Base-by-base conservation (phyloP, 352 stramenopile species). In the Phytophthora crassamura region DNA sequence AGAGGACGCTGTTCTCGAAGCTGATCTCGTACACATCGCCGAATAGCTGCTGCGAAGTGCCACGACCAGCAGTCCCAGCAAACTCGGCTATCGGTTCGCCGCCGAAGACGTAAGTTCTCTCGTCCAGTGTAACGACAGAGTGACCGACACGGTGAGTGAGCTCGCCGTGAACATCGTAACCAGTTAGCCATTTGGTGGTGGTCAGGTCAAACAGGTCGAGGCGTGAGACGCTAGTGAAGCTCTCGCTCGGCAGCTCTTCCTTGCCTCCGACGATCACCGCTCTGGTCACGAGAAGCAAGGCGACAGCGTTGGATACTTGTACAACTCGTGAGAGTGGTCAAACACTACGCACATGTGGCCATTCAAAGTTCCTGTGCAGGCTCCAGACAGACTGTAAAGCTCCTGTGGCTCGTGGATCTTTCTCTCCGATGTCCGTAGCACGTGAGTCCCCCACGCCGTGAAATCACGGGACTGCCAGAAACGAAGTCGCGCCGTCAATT, bases 201-300 rank as follows among this genome's bases (percentile, higher is more conserved):
- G 16, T 40, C 22, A 88, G 39, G 33, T 92, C 84, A 48, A 93
- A 94, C 8, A 94, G 53, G 49, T 90, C 80, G 7, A 91, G 45
- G 3, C 80, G 64, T 50, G 80, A 61, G 6, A 67, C 22, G 30
- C 25, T 67, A 12, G 61, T 59, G 41, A 67, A 78, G 25, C 16
- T 57, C 18, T 78, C 65, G 18, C 11, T 62, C 2, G 58, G 61
- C 25, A 64, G 22, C 1, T 77, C 61, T 40, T 88, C 80, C 20
- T 74, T 73, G 15, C 86, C 84, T 4, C 80, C 82, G 10, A 91
- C 69, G 7, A 94, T 65, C 11, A 91, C 75, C 7, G 69, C 80
- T 30, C 85, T 94, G 45, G 16, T 15, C 39, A 52, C 16, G 46
- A 0, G 33, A 38, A 40, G 6, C 28, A 53, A 42, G 16, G 12